Evolutionary conservation across 371 early-diverging fungal genomes (phyloP).

Genomic region (Aphelidium insulamus): DNA sequence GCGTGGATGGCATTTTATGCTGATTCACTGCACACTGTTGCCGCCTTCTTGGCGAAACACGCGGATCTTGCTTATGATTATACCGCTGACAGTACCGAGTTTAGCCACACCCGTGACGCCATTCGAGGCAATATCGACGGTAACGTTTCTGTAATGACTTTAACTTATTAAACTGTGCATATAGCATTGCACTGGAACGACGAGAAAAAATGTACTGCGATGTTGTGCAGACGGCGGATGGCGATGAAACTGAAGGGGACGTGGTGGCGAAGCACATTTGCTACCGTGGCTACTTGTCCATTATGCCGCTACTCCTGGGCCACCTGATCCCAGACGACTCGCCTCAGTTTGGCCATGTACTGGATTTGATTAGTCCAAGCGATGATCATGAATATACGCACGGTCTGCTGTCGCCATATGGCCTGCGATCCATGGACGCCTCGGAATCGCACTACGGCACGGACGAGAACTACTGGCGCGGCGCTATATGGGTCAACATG

Average conservation of each 20-base stretch:
- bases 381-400: constrained; percentile 27
- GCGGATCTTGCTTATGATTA: constrained; percentile 22
- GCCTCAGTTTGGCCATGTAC: constrained; percentile 33
- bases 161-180: constrained; percentile 5
- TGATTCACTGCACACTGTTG: constrained; percentile 37
- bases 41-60: constrained; percentile 26
- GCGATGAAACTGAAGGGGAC: constrained; percentile 8
- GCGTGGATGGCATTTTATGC: constrained; percentile 73
- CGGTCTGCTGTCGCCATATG: constrained; percentile 58
- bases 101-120: constrained; percentile 22
- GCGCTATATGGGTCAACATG: constrained; percentile 84
- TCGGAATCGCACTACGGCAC: constrained; percentile 43
- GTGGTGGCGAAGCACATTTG: constrained; percentile 14
- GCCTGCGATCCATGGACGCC: constrained; percentile 54
- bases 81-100: no score
- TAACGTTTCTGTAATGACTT: constrained; percentile 13
- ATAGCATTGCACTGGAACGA: constrained; percentile 58
- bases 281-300: constrained; percentile 65
- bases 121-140: constrained; percentile 23
- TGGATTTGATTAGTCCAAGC: constrained; percentile 61
- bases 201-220: constrained; percentile 52
- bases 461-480: constrained; percentile 86
- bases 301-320: constrained; percentile 61
- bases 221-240: constrained; percentile 32
- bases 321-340: constrained; percentile 45